Evolutionary conservation across 331 rosid genomes (phyloP), one percentile per base, ranked within the genome.

Genomic region (Saraca asoca): DNA sequence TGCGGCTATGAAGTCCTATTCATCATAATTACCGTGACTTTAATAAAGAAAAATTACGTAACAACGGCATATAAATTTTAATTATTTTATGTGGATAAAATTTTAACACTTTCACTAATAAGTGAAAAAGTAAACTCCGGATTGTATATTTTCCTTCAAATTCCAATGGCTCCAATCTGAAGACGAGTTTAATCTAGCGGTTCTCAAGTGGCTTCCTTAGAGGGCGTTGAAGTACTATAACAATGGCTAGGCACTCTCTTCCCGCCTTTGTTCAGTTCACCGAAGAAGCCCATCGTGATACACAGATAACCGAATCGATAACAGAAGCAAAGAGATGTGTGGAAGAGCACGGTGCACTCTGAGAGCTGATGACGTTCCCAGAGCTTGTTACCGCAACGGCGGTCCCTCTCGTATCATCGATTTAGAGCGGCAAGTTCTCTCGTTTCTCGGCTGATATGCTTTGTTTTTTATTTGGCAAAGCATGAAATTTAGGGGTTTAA

Each of bases 291-390:
- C 73, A 8, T 12, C 37, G 14, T 12, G 41, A 24, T 29, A 60
- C 9, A 31, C 2, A 45, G 51, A 48, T 15, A 42, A 24, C 31
- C n/a, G 4, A 50, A 24, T 18, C 33, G 62, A 34, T 17, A 5
- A 5, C 8, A 29, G 66, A 3, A 41, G 7, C 16, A 24, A 31
- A 68, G 15, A 68, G 71, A 89, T 92, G 96, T 87, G 98, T 65
- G 95, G 98, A 13, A 89, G 96, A 68, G 80, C 69, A 10, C 94
- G 88, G 46, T 85, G 96, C 61, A 69, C 77, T 20, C 83, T 87
- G 1, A 78, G 88, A 78, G 79, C 85, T 57, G 87, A 87, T 58
- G 94, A 87, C 72, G 39, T 85, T 14, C 68, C 87, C 9, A 79
- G 90, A 75, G 95, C 96, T 69, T 85, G 91, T 71, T 80, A 78